Evolutionary conservation across 345 rosid genomes (phyloP), one percentile per base, ranked within the genome.

Genomic region (Salix koriyanagi): DNA sequence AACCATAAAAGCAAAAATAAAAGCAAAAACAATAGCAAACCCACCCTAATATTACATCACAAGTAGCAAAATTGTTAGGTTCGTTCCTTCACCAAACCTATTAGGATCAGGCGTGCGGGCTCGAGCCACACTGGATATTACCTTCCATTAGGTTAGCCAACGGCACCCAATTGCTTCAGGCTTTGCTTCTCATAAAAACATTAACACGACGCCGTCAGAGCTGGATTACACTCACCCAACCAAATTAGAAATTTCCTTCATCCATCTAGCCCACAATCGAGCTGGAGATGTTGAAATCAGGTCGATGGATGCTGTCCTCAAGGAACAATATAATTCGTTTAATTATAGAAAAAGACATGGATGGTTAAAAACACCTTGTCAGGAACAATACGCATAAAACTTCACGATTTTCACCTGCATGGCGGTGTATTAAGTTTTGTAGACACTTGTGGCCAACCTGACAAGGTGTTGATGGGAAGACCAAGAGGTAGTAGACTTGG

Each of bases 21-120:
- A 28, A 28, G 2, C 2, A 28, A 28, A 28, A 28, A 2, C 30
- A 1, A 28, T 1, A 1, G 2, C 2, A 28, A 28, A 28, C 30
- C 1, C 28, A 26, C 28, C 28, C 28, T 26, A 25, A 25, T 25
- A 25, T 25, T 25, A n/a, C 14, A 2, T 60, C 7, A 19, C 28
- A 60, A 3, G 26, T 25, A n/a, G 28, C 14, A 46, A 46, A n/a
- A 19, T n/a, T 60, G 78, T 72, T 84, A 52, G 84, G 82, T 80
- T 8, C 66, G 76, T 72, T 76, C 58, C 66, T 70, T 66, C 84
- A 81, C 84, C 82, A 78, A 78, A 74, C 68, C 32, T 60, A 61
- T 18, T 10, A 75, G 23, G 48, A 30, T 75, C 21, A 78, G 72
- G 28, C 78, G 82, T 80, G 82, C 25, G 70, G 74, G 42, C 61